phyloP scores from a whole-genome alignment of 2,329 filamentous ascomycete species.

The Ophiocordyceps sinensis region DNA sequence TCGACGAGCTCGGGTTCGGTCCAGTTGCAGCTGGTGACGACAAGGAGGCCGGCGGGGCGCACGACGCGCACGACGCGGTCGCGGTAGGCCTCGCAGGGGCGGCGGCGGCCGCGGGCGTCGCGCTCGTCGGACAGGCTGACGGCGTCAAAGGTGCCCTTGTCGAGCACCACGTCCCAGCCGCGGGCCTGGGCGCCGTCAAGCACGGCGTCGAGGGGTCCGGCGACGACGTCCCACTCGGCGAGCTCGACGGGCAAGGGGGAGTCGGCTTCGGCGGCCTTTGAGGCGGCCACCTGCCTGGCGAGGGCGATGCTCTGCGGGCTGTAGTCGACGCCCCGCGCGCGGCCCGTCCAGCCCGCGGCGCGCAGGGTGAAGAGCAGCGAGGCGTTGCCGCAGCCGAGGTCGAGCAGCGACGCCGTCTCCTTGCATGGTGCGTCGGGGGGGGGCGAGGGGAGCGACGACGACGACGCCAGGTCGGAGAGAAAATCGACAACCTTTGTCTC shows the following conservation, averaged over 20 bases:
- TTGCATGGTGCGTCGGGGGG: constrained; percentile 8
- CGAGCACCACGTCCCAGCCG: constrained; percentile 83
- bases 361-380: constrained; percentile 74
- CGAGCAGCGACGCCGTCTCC: constrained; percentile 46
- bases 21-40: constrained; percentile 97
- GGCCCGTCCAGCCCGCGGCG: constrained; percentile 47
- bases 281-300: constrained; percentile 46
- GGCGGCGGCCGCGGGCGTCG: constrained; percentile 35
- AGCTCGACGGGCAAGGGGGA: constrained; percentile 23
- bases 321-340: constrained; percentile 82
- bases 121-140: constrained; percentile 57
- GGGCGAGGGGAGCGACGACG: not conserved
- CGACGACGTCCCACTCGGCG: constrained; percentile 49
- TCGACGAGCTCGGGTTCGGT: constrained; percentile 69
- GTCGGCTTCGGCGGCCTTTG: constrained; percentile 6
- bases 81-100: constrained; percentile 63
- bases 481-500: constrained; percentile 66
- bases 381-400: constrained; percentile 90
- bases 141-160: constrained; percentile 97
- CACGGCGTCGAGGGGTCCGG: constrained; percentile 21
- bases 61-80: constrained; percentile 54
- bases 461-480: constrained; percentile 28
- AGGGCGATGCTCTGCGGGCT: constrained; percentile 60
- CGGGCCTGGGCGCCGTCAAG: constrained; percentile 13
- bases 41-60: constrained; percentile 53